Percentiles rank a stretch among this genome's conserved stretches.
Evolutionary conservation across 306 rosid species (phyloP).

Genomic region (Castanospermum australe): DNA sequence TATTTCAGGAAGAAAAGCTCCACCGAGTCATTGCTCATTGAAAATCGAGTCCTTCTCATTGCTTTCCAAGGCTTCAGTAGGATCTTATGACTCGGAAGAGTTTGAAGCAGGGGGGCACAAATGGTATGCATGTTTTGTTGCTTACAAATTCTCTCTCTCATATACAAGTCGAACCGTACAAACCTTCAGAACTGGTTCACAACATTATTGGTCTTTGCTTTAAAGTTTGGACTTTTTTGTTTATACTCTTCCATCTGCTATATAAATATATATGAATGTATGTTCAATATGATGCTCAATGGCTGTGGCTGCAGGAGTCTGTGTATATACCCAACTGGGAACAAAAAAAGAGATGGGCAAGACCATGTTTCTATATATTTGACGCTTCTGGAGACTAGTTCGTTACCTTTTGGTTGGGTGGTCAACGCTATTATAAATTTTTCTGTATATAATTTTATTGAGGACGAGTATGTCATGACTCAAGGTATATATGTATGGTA

Average conservation of each 20-base stretch:
- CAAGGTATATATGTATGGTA: no score
- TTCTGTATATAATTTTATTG: conserved; percentile 20
- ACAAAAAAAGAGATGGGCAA: conserved; percentile 24
- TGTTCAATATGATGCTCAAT: neutral
- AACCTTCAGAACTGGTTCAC: neutral
- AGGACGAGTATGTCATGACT: conserved; percentile 24
- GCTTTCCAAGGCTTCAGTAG: conserved; percentile 32
- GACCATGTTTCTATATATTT: conserved; percentile 42
- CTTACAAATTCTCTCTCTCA: neutral
- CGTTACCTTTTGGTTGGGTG: conserved; percentile 35
- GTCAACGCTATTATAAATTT: conserved; percentile 41
- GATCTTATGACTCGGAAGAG: conserved; percentile 25
- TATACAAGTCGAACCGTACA: neutral
- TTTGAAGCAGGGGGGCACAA: conserved; percentile 43
- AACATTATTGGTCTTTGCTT: neutral
- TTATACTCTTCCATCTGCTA: neutral
- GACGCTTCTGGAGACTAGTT: neutral
- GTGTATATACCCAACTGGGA: conserved; percentile 36
- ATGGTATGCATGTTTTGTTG: conserved; percentile 30
- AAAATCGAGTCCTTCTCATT: conserved; percentile 38
- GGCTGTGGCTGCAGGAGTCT: conserved; percentile 21
- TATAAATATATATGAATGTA: no score
- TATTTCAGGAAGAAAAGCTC: conserved; percentile 39
- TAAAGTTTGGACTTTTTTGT: neutral
- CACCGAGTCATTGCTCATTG: conserved; percentile 43